phyloP scores from a whole-genome alignment of 495 filamentous ascomycete species.

The Penicillium fimorum region DNA sequence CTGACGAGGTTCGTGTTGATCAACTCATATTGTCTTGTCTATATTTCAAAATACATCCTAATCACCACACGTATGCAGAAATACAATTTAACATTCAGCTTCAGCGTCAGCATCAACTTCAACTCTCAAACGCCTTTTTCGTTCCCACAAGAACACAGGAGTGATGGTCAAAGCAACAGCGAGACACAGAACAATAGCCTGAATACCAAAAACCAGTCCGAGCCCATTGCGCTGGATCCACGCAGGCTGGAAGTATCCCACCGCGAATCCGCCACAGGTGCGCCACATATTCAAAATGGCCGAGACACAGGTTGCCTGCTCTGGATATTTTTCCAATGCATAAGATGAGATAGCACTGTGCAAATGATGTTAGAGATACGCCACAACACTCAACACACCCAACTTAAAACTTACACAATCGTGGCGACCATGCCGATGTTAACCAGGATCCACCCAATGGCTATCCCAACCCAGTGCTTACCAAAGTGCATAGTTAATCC shows the following conservation, averaged over 20 bases:
- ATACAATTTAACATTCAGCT: background rate
- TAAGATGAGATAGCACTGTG: conserved; percentile 40
- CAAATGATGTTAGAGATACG: background rate
- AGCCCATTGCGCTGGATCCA: conserved; percentile 44
- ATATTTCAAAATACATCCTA: background rate
- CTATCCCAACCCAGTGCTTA: conserved; percentile 41
- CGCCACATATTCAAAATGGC: conserved; percentile 47
- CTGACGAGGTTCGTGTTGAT: background rate
- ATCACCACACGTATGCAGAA: background rate
- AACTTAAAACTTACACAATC: conserved; percentile 30
- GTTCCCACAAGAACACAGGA: conserved; percentile 26
- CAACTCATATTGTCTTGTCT: background rate
- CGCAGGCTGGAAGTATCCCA: conserved; percentile 47
- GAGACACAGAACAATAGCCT: conserved; percentile 40
- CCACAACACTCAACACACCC: background rate
- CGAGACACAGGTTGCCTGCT: conserved; percentile 39
- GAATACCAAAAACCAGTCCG: conserved; percentile 45
- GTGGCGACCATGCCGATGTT: conserved; percentile 39
- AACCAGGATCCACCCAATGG: conserved; percentile 43
- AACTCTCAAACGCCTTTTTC: conserved; percentile 1
- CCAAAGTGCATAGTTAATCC: conserved; percentile 36
- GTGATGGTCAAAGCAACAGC: conserved; percentile 32
- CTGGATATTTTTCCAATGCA: conserved; percentile 44
- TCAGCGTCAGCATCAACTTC: background rate
- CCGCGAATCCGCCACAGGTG: conserved; percentile 45